Base-by-base conservation (phyloP, 352 stramenopile species). In the Thalassiosira exigua region DNA sequence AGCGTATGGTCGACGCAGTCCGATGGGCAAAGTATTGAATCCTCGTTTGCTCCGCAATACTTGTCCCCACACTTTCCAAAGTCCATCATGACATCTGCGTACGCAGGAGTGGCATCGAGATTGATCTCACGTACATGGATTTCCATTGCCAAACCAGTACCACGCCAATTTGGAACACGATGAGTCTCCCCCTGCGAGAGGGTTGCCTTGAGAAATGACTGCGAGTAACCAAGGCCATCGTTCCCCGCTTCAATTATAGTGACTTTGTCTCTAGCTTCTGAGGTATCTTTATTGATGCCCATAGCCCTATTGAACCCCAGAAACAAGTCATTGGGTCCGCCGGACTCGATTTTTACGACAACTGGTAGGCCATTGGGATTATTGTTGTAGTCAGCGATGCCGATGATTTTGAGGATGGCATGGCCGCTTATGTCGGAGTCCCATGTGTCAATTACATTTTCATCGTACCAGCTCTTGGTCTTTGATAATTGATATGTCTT, bases 221-320 rank as follows among this genome's bases (percentile, higher is more conserved):
- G 50, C 0, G 75, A 67, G 57, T 84, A 84, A 29, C 27, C 32
- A 9, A 46, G 36, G 56, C 32, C 75, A 58, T 67, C 60, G 51
- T 41, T 41, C 46, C 53, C 66, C 33, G 41, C 61, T 46, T 33
- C 5, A 27, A 53, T 32, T 7, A 81, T 19, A 29, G 53, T 79
- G 3, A 82, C 73, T 51, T 48, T 2, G 72, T 86, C 61, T 33
- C 12, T 29, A 17, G 70, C 54, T 29, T 68, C 3, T 26, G 64
- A 32, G 0, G 41, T 68, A 24, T 82, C 76, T 2, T 12, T 17
- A 32, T 84, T 90, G 9, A 79, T 29, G 12, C 78, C 73, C 30
- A 9, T 75, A 17, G 51, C 50, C 14, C 77, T 48, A 77, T 90
- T 90, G 60, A 85, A 88, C 11, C 58, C 58, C 0, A 90, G 29